A percentile compares a stretch with the other conserved stretches of the same genome.
Evolutionary conservation across 2,329 filamentous ascomycete genomes (phyloP).

Genomic region (Trichoderma semiorbis): DNA sequence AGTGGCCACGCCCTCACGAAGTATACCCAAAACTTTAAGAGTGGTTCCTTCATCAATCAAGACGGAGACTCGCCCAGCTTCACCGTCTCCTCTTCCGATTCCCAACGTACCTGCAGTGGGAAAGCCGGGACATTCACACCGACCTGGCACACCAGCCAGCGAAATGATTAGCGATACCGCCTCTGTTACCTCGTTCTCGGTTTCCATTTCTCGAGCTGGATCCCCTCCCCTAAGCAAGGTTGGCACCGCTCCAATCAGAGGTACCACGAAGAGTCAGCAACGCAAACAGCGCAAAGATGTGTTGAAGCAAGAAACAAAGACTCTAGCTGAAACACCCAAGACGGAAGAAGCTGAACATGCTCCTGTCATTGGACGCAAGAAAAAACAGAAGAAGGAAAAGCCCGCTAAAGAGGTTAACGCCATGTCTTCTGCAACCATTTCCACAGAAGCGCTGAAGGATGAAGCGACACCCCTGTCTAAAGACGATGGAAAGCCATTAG

Average conservation of each 20-base stretch:
- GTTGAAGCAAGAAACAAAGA: slow-evolving; percentile 59
- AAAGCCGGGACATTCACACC: slow-evolving; percentile 32
- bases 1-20: slow-evolving; percentile 49
- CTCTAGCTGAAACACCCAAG: slow-evolving; percentile 49
- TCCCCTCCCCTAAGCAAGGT: slow-evolving; percentile 65
- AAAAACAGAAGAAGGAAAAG: slow-evolving; percentile 79
- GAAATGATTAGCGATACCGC: slow-evolving; percentile 75
- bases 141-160: slow-evolving; percentile 70
- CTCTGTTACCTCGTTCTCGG: slow-evolving; percentile 67
- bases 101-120: slow-evolving; percentile 31
- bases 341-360: slow-evolving; percentile 58
- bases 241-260: slow-evolving; percentile 64
- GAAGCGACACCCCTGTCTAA: slow-evolving; percentile 10
- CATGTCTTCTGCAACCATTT: slow-evolving; percentile 17
- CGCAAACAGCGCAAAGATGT: slow-evolving; percentile 72
- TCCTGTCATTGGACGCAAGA: slow-evolving; percentile 75
- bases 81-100: not conserved
- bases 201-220: slow-evolving; percentile 64
- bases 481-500: not conserved
- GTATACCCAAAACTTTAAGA: slow-evolving; percentile 63
- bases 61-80: not conserved
- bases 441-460: slow-evolving; percentile 19
- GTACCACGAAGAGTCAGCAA: slow-evolving; percentile 73
- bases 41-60: slow-evolving; percentile 48
- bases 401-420: slow-evolving; percentile 26